A percentile compares a stretch with the other conserved stretches of the same genome.
phyloP scores from a whole-genome alignment of 805 yeast species.

The Ogataea populi-albae region DNA sequence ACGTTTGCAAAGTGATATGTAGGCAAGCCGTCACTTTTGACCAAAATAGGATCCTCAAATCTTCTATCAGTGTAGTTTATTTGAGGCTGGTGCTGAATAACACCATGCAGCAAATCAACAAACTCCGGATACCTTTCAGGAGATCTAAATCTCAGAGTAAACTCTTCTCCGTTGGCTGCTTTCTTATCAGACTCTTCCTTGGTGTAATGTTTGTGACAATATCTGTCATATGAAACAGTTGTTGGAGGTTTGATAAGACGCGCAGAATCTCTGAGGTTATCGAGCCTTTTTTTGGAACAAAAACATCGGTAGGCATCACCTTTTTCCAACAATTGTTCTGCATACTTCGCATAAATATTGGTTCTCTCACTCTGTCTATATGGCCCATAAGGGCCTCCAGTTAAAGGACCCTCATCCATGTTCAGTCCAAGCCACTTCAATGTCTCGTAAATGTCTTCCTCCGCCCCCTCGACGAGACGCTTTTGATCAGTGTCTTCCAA shows the following conservation, averaged over 20 bases:
- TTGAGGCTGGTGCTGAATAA: conserved; percentile 74
- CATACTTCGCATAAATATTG: conserved; percentile 60
- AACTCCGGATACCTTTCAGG: conserved; percentile 70
- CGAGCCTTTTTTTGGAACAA: conserved; percentile 78
- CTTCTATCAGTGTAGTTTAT: conserved; percentile 65
- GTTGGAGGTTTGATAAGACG: conserved; percentile 79
- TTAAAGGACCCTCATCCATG: conserved; percentile 83
- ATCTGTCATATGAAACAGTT: conserved; percentile 85
- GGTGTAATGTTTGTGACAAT: conserved; percentile 52
- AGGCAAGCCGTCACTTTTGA: conserved; percentile 94
- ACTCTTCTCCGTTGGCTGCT: conserved; percentile 37
- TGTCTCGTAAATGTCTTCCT: conserved; percentile 69
- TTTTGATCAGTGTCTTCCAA: conserved; percentile 92
- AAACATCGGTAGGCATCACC: conserved; percentile 86
- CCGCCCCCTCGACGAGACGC: conserved; percentile 79
- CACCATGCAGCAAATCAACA: conserved; percentile 76
- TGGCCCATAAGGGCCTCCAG: conserved; percentile 76
- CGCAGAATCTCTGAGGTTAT: conserved; percentile 67
- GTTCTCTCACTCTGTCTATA: conserved; percentile 83
- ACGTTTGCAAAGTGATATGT: conserved; percentile 97
- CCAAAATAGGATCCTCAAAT: conserved; percentile 82
- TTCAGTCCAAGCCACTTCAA: conserved; percentile 72
- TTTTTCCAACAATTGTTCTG: conserved; percentile 49
- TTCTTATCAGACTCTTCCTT: conserved; percentile 39
- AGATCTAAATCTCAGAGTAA: conserved; percentile 70